These are phyloP conservation scores for Colletotrichum chlorophyti DNA, from an alignment of 2,329 filamentous ascomycete genomes.

Conservation along the genomic window DNA sequence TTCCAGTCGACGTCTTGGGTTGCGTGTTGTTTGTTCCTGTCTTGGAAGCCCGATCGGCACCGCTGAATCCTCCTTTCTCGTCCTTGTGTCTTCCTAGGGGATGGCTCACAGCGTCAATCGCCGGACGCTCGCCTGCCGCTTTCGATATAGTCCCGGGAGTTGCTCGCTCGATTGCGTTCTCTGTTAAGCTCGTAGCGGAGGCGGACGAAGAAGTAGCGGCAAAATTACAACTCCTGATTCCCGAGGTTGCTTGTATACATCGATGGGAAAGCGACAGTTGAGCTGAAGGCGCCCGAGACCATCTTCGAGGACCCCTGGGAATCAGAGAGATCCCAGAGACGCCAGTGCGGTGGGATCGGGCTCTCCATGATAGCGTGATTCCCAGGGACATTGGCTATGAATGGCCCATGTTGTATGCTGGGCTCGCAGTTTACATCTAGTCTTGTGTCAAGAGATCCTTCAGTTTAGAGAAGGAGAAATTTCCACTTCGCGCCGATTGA, in stretches of 20 bases:
- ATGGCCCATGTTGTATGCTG: constrained; percentile 40
- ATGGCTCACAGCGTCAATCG: neutral
- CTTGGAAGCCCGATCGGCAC: neutral
- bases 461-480: neutral
- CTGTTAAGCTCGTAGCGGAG: too few species aligned
- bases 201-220: too few species aligned
- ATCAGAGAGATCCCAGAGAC: constrained; percentile 30
- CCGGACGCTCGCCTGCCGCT: neutral
- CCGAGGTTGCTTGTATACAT: constrained; percentile 9
- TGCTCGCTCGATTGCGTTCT: neutral
- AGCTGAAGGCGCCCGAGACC: constrained; percentile 18
- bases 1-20: neutral
- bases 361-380: constrained; percentile 51
- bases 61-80: neutral
- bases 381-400: constrained; percentile 55
- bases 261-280: neutral
- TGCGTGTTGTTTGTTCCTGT: neutral
- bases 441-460: neutral
- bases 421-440: constrained; percentile 13
- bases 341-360: constrained; percentile 42
- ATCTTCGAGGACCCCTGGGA: constrained; percentile 24
- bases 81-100: neutral
- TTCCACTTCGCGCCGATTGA: constrained; percentile 27
- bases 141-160: neutral
- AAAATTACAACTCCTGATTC: too few species aligned